Evolutionary conservation across 768 basidiomycete species (phyloP), one percentile per base, ranked within the genome.

Genomic region (Podaxis pistillaris): DNA sequence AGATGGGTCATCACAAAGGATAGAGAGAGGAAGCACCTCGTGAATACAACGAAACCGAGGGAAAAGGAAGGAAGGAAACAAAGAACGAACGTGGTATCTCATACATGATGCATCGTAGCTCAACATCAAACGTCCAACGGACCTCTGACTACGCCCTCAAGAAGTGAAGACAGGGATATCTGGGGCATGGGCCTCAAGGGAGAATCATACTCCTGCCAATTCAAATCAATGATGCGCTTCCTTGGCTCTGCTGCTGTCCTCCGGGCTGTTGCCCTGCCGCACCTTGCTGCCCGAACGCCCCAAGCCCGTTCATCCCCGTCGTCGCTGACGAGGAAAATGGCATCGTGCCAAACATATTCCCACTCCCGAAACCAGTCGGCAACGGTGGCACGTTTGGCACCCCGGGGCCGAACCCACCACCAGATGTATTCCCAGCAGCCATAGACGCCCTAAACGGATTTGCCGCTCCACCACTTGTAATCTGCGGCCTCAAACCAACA

Each of bases 391-490:
- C 37, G 17, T 47, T 62, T 8, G 54, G 54, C 26, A 13, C 47
- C n/a, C 41, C 61, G 4, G 54, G 19, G 15, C 62, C 56, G 22
- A 57, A 56, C 4, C 52, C 44, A 38, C 52, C 44, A 28, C 63
- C 44, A 26, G 56, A 19, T 67, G 19, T 66, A 65, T 30, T 67
- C 40, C 69, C 72, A 46, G 67, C 67, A 59, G 76, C 76, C 84
- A 86, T 86, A 2, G 86, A 86, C 11, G 83, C 82, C 56, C 87
- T 81, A 73, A 88, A 88, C n/a, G 87, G 87, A 63, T 88, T 88
- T 3, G 83, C 83, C 40, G 75, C 74, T 15, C 81, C 80, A 47
- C 85, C 87, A 4, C 87, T 87, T 22, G 87, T 89, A 65, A 82
- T 79, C 68, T 89, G 87, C 13, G 87, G 84, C 53, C 87, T 76